These are phyloP conservation scores for Fraxinus floribunda DNA, from an alignment of 305 asterid species.

Conservation along the genomic window DNA sequence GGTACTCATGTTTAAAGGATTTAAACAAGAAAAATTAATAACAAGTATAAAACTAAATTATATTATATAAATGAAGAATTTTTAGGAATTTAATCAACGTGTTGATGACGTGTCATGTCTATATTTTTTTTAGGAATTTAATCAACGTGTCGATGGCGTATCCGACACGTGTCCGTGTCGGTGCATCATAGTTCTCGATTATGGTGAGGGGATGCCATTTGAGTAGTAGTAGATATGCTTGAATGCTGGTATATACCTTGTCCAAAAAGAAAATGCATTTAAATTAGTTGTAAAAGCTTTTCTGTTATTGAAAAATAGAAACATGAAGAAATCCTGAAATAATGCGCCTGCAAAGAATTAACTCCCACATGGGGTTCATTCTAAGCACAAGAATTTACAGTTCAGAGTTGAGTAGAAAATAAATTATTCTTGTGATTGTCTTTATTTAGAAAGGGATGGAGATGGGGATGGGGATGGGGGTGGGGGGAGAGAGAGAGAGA, in stretches of 20 bases:
- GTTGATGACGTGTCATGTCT: too few species aligned
- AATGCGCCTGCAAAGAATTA: background rate
- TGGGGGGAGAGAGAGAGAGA: too few species aligned
- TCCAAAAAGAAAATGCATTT: background rate
- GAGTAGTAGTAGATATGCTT: background rate
- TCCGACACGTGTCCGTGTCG: too few species aligned
- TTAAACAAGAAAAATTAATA: too few species aligned
- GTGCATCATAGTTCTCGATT: too few species aligned
- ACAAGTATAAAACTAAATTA: too few species aligned
- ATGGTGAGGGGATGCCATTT: background rate
- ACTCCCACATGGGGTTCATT: conserved; percentile 7
- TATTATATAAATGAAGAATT: too few species aligned
- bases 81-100: too few species aligned
- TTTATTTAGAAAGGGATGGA: background rate
- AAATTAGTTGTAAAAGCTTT: background rate
- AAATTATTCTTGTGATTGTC: background rate
- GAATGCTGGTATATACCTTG: background rate
- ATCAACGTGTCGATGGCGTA: too few species aligned
- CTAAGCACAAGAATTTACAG: background rate
- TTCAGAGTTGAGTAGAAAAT: background rate
- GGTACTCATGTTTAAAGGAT: too few species aligned
- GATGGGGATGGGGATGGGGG: too few species aligned
- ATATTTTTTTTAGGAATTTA: too few species aligned
- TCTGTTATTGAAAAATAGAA: background rate
- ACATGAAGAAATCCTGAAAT: background rate